phyloP scores from a whole-genome alignment of 1,284 basidiomycete species.

The Papiliotrema fonsecae region DNA sequence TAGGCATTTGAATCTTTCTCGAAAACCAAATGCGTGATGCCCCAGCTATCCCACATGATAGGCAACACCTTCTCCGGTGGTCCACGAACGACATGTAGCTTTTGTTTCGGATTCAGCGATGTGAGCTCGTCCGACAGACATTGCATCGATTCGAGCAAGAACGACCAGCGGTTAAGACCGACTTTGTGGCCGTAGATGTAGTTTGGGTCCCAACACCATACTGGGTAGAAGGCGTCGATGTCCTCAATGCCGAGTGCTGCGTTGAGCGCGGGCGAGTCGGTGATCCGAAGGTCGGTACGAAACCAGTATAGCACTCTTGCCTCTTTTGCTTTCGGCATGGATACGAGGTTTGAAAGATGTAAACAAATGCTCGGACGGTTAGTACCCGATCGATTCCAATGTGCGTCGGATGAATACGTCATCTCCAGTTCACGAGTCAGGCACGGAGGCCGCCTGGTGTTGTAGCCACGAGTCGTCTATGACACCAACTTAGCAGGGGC shows the following conservation, averaged over 20 bases:
- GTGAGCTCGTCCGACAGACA: conserved; percentile 48
- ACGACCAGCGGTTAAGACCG: conserved; percentile 52
- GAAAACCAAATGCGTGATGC: conserved; percentile 52
- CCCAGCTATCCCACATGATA: conserved; percentile 50
- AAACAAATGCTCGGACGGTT: too few species aligned
- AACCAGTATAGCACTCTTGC: conserved; percentile 51
- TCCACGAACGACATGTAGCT: conserved; percentile 53
- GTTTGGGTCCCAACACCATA: conserved; percentile 46
- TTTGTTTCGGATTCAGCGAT: conserved; percentile 45
- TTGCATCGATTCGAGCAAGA: conserved; percentile 51
- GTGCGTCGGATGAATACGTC: too few species aligned
- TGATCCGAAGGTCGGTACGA: conserved; percentile 53
- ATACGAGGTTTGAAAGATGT: too few species aligned
- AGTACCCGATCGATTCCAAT: too few species aligned
- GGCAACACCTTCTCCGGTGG: conserved; percentile 49
- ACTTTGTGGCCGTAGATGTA: conserved; percentile 52
- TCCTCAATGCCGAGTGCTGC: conserved; percentile 45
- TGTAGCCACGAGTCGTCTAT: too few species aligned
- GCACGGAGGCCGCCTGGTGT: too few species aligned
- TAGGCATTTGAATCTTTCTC: conserved; percentile 37
- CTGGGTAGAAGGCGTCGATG: conserved; percentile 49
- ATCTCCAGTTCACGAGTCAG: too few species aligned
- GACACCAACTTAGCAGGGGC: too few species aligned
- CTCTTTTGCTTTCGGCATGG: conserved; percentile 1
- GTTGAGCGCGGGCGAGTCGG: conserved; percentile 52